Conservation (phyloP, 2,329 filamentous ascomycete genomes). For the Cladosporium oxysporum region DNA sequence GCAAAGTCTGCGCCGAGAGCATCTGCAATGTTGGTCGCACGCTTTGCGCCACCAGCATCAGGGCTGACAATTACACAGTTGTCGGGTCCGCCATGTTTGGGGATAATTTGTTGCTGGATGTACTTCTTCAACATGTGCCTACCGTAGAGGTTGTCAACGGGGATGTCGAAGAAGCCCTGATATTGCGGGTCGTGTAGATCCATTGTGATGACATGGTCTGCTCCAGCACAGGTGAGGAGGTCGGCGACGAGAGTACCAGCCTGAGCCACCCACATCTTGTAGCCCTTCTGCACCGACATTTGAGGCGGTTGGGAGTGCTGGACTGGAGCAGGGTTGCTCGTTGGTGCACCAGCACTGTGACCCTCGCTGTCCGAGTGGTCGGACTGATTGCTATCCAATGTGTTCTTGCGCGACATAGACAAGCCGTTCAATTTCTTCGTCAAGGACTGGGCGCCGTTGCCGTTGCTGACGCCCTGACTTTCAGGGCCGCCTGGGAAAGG, state of each 20-base stretch:
- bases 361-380: conserved; percentile 26
- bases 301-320: conserved; percentile 61
- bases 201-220: conserved; percentile 97
- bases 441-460: conserved; percentile 65
- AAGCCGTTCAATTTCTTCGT: conserved; percentile 73
- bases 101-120: conserved; percentile 77
- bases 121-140: conserved; percentile 70
- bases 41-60: conserved; percentile 94
- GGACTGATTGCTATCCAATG: conserved; percentile 35
- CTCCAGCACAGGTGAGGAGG: conserved; percentile 89
- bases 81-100: conserved; percentile 64
- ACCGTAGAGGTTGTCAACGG: conserved; percentile 95
- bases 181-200: conserved; percentile 96
- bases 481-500: conserved; percentile 72
- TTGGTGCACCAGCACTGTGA: background rate
- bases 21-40: conserved; percentile 93
- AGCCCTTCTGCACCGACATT: conserved; percentile 74
- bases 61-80: conserved; percentile 81
- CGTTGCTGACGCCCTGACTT: conserved; percentile 62
- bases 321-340: conserved; percentile 39
- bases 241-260: conserved; percentile 93
- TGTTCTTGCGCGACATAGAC: conserved; percentile 51
- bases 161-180: conserved; percentile 98
- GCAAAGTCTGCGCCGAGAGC: conserved; percentile 92
- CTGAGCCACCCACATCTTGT: conserved; percentile 98